Evolutionary conservation across 2,329 filamentous ascomycete species (phyloP).

Genomic region (Alternaria arborescens): DNA sequence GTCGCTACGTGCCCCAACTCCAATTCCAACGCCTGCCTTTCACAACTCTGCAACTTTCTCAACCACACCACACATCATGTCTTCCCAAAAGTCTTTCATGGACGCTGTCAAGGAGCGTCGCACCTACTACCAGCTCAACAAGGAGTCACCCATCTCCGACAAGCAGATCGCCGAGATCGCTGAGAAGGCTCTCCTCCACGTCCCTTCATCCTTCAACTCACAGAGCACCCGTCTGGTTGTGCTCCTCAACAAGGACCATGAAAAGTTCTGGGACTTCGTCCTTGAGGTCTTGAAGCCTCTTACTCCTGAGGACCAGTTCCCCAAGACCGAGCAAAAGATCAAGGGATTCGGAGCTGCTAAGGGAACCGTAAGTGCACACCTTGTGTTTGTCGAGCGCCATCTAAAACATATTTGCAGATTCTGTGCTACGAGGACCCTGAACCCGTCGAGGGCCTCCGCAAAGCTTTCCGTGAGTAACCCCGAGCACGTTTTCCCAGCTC

Average conservation of each 20-base stretch:
- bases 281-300: conserved; percentile 71
- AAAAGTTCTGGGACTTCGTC: conserved; percentile 84
- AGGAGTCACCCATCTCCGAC: conserved; percentile 67
- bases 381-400: not conserved
- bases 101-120: conserved; percentile 73
- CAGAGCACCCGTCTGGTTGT: conserved; percentile 82
- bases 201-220: conserved; percentile 87
- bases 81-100: conserved; percentile 61
- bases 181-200: conserved; percentile 67
- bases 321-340: conserved; percentile 61
- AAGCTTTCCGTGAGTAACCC: conserved; percentile 61
- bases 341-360: conserved; percentile 73
- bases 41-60: conserved; percentile 19
- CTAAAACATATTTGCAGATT: conserved; percentile 57
- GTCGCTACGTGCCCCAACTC: conserved; percentile 13
- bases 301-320: conserved; percentile 71
- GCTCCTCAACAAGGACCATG: conserved; percentile 82
- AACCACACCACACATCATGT: conserved; percentile 48
- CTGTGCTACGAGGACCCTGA: conserved; percentile 87
- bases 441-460: conserved; percentile 71
- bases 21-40: conserved; percentile 12
- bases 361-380: conserved; percentile 69
- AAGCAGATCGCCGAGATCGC: conserved; percentile 70
- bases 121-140: conserved; percentile 73
- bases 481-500: not conserved